These are phyloP conservation scores for Xylaria sp. DNA, from an alignment of 2,329 filamentous ascomycete species.

Conservation along the genomic window DNA sequence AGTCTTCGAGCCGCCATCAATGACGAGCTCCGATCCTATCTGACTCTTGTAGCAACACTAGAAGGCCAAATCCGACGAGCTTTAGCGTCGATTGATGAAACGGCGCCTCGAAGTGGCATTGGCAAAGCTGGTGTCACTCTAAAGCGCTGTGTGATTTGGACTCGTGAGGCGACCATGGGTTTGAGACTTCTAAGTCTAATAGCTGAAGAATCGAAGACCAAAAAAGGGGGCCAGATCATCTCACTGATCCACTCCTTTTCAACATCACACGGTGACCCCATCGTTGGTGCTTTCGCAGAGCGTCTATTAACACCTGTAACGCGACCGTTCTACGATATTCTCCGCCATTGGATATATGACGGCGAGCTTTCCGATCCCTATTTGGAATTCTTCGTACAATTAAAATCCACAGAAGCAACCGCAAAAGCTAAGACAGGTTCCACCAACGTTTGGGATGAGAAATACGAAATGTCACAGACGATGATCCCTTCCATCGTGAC, in stretches of 20 bases:
- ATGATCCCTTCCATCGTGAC: constrained; percentile 97
- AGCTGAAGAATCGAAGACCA: constrained; percentile 85
- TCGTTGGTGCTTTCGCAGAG: constrained; percentile 93
- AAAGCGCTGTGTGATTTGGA: constrained; percentile 97
- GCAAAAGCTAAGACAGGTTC: constrained; percentile 67
- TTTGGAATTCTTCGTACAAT: constrained; percentile 92
- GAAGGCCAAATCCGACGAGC: constrained; percentile 92
- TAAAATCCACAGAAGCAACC: constrained; percentile 70
- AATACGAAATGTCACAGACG: constrained; percentile 84
- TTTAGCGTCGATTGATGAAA: constrained; percentile 76
- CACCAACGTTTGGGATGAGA: constrained; percentile 97
- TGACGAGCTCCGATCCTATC: constrained; percentile 85
- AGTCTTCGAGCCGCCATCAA: constrained; percentile 89
- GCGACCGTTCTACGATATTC: constrained; percentile 94
- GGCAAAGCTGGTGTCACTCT: constrained; percentile 91
- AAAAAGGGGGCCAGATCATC: constrained; percentile 89
- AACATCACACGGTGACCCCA: constrained; percentile 92
- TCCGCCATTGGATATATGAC: constrained; percentile 97
- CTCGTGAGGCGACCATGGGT: constrained; percentile 94
- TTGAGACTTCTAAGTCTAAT: constrained; percentile 93
- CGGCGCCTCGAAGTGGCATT: constrained; percentile 73
- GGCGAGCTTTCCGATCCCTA: constrained; percentile 97
- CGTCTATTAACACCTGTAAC: constrained; percentile 87
- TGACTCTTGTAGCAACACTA: constrained; percentile 88
- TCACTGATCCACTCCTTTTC: constrained; percentile 94